Evolutionary conservation across 257 asterid species (phyloP).

Genomic region (Solanum piurae): DNA sequence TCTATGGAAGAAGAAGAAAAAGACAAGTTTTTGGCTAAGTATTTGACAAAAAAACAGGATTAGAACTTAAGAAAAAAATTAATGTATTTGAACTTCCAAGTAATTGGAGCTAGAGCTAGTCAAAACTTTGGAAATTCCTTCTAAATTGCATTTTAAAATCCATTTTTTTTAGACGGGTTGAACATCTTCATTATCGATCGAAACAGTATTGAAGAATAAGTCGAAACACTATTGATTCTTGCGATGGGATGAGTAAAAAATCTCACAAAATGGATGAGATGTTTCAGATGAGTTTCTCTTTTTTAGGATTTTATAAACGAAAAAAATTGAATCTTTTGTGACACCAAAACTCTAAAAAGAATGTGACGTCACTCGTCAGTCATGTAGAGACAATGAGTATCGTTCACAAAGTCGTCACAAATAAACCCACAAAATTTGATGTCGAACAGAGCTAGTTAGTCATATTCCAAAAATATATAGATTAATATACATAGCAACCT

Average conservation of each 20-base stretch:
- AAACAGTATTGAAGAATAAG: rapidly evolving
- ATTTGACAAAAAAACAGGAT: constrained; percentile 28
- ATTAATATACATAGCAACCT: too few species aligned
- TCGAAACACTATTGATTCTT: neutral
- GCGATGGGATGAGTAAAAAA: neutral
- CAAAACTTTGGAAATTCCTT: neutral
- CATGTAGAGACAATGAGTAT: too few species aligned
- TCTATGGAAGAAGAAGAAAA: neutral
- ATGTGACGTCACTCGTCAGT: too few species aligned
- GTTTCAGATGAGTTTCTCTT: neutral
- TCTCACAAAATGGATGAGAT: neutral
- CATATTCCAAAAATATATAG: neutral
- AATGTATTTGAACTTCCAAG: neutral
- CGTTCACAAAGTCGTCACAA: neutral
- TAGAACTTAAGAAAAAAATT: constrained; percentile 3
- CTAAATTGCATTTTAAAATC: neutral
- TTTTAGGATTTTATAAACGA: too few species aligned
- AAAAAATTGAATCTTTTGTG: too few species aligned
- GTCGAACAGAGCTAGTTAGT: neutral
- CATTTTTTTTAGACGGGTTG: neutral
- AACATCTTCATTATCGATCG: neutral
- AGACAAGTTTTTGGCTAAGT: neutral
- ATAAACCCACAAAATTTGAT: too few species aligned
- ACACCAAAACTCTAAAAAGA: neutral
- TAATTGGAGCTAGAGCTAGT: neutral